Evolutionary conservation across 371 early-diverging fungal species (phyloP).

Genomic region (Capniomyces stellatus): DNA sequence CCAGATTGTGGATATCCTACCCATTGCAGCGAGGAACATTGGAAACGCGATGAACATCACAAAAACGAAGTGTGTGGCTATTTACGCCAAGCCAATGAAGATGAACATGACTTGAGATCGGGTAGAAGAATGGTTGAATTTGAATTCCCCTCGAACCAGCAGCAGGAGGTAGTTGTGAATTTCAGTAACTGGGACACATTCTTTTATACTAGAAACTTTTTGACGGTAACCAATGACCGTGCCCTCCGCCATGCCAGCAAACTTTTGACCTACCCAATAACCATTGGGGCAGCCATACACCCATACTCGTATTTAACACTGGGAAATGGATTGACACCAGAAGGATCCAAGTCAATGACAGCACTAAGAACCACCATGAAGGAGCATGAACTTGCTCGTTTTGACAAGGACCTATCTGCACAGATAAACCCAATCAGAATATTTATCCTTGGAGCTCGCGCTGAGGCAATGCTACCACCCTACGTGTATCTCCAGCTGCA

Average conservation of each 20-base stretch:
- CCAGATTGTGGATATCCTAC: slow-evolving; percentile 73
- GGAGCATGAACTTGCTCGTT: slow-evolving; percentile 24
- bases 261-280: slow-evolving; percentile 61
- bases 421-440: slow-evolving; percentile 36
- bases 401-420: slow-evolving; percentile 24
- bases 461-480: slow-evolving; percentile 59
- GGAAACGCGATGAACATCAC: slow-evolving; percentile 34
- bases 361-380: slow-evolving; percentile 54
- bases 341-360: slow-evolving; percentile 32
- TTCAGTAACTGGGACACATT: slow-evolving; percentile 66
- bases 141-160: slow-evolving; percentile 62
- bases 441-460: slow-evolving; percentile 57
- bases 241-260: slow-evolving; percentile 68
- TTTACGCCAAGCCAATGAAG: slow-evolving; percentile 55
- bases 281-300: slow-evolving; percentile 59
- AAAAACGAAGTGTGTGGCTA: slow-evolving; percentile 34
- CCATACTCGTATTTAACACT: slow-evolving; percentile 51
- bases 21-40: slow-evolving; percentile 60
- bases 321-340: slow-evolving; percentile 42
- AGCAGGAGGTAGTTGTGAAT: slow-evolving; percentile 57
- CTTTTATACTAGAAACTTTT: slow-evolving; percentile 65
- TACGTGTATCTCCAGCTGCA: slow-evolving; percentile 59
- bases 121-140: slow-evolving; percentile 61
- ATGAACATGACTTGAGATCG: slow-evolving; percentile 67
- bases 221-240: slow-evolving; percentile 48